Base-by-base conservation (phyloP, 164 flowering plant species). In the Macadamia tetraphylla region DNA sequence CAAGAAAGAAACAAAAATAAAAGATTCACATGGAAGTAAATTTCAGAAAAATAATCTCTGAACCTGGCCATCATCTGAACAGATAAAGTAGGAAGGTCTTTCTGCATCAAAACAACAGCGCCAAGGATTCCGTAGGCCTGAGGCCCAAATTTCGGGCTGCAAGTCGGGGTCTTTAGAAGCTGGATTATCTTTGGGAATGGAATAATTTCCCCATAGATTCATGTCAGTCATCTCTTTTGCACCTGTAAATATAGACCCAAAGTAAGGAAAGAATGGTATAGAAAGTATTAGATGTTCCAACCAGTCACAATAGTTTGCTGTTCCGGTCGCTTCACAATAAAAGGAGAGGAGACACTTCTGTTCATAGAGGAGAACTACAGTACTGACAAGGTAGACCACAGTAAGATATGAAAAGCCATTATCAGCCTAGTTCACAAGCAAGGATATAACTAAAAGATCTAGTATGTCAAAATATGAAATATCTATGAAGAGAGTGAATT, bases 61-160 rank as follows among this genome's bases (percentile, higher is more conserved):
- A 68, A 92, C 97, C 98, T 94, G 88, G 59, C 98, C 98, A 70
- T 78, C 82, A 76, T 94, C 97, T 60, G 77, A 92, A 75, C 97
- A 92, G 76, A 90, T 63, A 65, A 94, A 90, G 82, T 94, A 94
- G 44, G 94, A 85, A 60, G 98, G 90, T 60, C 89, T 81, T 63
- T 80, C 88, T 0, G 89, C 77, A 79, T 94, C 98, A 74, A 92
- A 92, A 70, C 98, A 90, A 83, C 97, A 94, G 14, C 97, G 87
- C 98, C 98, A 94, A 51, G 98, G 97, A 80, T 94, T 94, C 77
- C 95, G 78, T 31, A 94, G 65, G 42, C 98, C 98, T 18, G 85
- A 53, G 10, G 98, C 91, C 95, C 94, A 94, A 67, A 94, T 88
- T 76, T 94, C 97, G 30, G 96, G 94, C 73, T 67, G 84, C 64